Base-by-base conservation (phyloP, 2,329 filamentous ascomycete genomes). In the Xylaria sp. region DNA sequence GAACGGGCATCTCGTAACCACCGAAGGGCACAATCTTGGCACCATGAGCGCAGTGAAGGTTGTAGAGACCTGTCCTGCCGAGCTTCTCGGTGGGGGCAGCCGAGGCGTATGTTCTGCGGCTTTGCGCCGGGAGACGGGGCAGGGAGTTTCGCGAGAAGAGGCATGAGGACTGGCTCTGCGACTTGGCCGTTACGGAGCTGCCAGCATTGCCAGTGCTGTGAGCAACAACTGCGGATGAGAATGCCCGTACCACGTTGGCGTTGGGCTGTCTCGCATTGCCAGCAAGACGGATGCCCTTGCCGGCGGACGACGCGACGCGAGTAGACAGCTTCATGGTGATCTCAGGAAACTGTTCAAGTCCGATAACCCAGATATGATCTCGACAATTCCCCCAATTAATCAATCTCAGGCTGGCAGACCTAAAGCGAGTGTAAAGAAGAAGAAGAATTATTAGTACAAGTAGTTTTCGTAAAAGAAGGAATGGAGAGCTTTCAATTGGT, bases 11-110 rank as follows among this genome's bases (percentile, higher is more conserved):
- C 68, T 84, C 81, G 78, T 88, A 96, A 66, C 91, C 92, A 64
- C 90, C 93, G 76, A 97, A 99, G n/a, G 91, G 90, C 54, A 97
- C 93, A 85, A 97, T 94, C 78, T 96, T 97, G 66, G 83, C 94
- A 67, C 91, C 91, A 71, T 90, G 80, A 60, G 84, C 81, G 63
- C 92, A 70, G 74, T 96, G 90, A 19, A 95, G 79, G 68, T 91
- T 86, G 74, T 93, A 89, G 19, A 97, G 80, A 34, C 88, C 86
- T 2, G 91, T 95, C 76, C 82, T 87, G 68, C 74, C 78, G 64
- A 83, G 78, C 18, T 65, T 61, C 2, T 49, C 57, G 11, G 61
- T 16, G 30, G 65, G 59, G 3, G 63, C 39, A 49, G 67, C 54
- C 9, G 67, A 66, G 46, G 66, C 64, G 60, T 71, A 70, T 37